Percentiles rank a stretch among this genome's conserved stretches.
phyloP scores from a whole-genome alignment of 805 yeast genomes.

The Pichia pseudocactophila region DNA sequence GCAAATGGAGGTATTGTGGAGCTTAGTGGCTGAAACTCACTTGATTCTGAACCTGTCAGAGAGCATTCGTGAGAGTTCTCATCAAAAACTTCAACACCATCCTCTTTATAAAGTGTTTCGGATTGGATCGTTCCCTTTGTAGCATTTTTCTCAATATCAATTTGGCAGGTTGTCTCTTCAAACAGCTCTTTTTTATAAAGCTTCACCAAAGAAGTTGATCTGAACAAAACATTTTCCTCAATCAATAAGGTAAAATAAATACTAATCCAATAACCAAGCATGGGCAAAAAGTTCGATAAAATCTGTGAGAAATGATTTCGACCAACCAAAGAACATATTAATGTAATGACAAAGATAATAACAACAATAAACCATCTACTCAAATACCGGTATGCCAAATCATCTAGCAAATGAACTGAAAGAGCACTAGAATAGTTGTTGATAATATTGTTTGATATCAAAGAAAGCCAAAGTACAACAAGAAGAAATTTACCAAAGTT shows the following conservation, averaged over 20 bases:
- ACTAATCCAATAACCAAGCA: conserved; percentile 88
- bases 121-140: conserved; percentile 13
- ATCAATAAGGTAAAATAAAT: conserved; percentile 64
- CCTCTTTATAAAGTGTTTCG: conserved; percentile 3
- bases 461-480: conserved; percentile 59
- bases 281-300: conserved; percentile 74
- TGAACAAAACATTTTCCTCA: conserved; percentile 66
- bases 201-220: conserved; percentile 36
- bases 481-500: conserved; percentile 72
- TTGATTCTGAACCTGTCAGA: background rate
- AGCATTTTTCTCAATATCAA: background rate
- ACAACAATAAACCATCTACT: conserved; percentile 78
- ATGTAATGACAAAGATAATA: conserved; percentile 50
- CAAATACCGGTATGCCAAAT: conserved; percentile 39
- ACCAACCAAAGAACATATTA: conserved; percentile 70
- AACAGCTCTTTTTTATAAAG: conserved; percentile 36
- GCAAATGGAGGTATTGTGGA: conserved; percentile 12
- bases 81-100: background rate
- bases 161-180: conserved; percentile 1
- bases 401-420: conserved; percentile 58
- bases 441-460: conserved; percentile 73
- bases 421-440: conserved; percentile 79
- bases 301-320: conserved; percentile 63
- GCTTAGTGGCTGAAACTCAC: background rate
- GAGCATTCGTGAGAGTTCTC: background rate